Base-by-base conservation (phyloP, 2,329 filamentous ascomycete species). In the Aspergillus niger region DNA sequence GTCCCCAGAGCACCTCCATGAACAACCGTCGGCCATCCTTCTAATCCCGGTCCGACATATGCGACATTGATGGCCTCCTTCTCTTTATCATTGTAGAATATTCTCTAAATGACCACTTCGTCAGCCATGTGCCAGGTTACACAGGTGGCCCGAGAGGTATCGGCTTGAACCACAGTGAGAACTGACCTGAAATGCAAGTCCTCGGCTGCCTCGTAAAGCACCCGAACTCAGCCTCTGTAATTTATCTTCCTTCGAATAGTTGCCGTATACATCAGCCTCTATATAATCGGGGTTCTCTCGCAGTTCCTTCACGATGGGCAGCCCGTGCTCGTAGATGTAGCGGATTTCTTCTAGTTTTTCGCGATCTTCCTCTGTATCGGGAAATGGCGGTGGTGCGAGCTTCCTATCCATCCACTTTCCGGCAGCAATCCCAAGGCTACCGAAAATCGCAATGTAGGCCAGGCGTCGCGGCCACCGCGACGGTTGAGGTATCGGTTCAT, bases 1-100 rank as follows among this genome's bases (percentile, higher is more conserved):
- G 87, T 91, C 7, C 87, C 88, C 52, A 90, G 81, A 6, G 83
- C 80, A 13, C 90, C 90, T 58, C 90, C 90, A 76, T 94, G 90
- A 55, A 87, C 86, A 43, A 90, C 80, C 11, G 84, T 83, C 1
- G 90, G 90, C 88, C 89, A 93, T 3, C 91, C 90, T 51, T 83
- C 80, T 20, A 89, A 71, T 1, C 80, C 84, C n/a, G 80, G 74
- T 6, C 90, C 91, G 57, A 92, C 82, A 79, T 83, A 90, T 4
- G 92, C 79, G n/a, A 92, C 81, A 53, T 82, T 84, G 10, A 88
- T 77, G 36, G 86, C 73, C 67, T 86, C 84, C 65, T 85, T 82
- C 6, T 86, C 85, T 30, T 74, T 73, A 3, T 77, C 69, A 70
- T 90, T 86, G 80, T 83, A 86, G 70, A 91, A 92, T 1, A 89